Conservation (phyloP, 805 yeast species). For the Teunomyces panamensis region DNA sequence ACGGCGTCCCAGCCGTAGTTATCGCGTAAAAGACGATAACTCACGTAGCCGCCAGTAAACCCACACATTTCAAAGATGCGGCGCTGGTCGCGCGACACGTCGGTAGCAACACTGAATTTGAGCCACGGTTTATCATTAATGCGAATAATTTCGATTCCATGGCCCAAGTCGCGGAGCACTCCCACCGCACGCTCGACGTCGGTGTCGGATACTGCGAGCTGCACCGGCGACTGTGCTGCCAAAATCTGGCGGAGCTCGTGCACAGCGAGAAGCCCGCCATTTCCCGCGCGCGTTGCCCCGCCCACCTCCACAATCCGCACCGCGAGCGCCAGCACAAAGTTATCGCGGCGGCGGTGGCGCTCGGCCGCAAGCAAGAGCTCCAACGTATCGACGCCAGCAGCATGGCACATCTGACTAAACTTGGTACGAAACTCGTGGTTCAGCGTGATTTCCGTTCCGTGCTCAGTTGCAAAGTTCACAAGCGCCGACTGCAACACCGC, state of each 20-base stretch:
- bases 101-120: constrained; percentile 29
- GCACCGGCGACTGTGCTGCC: constrained; percentile 26
- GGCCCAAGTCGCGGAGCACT: constrained; percentile 57
- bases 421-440: constrained; percentile 66
- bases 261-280: constrained; percentile 78
- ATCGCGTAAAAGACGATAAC: constrained; percentile 59
- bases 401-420: constrained; percentile 71
- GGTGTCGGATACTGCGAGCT: constrained; percentile 31
- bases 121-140: constrained; percentile 58
- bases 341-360: constrained; percentile 26
- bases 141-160: constrained; percentile 62
- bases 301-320: constrained; percentile 77
- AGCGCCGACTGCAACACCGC: constrained; percentile 75
- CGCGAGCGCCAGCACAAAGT: constrained; percentile 60
- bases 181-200: constrained; percentile 60
- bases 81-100: constrained; percentile 57
- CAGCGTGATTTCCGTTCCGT: constrained; percentile 61
- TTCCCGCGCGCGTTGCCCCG: constrained; percentile 61
- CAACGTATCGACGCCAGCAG: constrained; percentile 84
- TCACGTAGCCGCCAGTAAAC: constrained; percentile 69
- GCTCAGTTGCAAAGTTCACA: constrained; percentile 69
- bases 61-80: constrained; percentile 72
- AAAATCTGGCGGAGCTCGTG: constrained; percentile 36
- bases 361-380: constrained; percentile 26
- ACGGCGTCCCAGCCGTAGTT: constrained; percentile 72